A percentile compares a stretch with the other conserved stretches of the same genome.
phyloP scores from a whole-genome alignment of 176 grass and related monocot genomes.

The Carex cristatella region DNA sequence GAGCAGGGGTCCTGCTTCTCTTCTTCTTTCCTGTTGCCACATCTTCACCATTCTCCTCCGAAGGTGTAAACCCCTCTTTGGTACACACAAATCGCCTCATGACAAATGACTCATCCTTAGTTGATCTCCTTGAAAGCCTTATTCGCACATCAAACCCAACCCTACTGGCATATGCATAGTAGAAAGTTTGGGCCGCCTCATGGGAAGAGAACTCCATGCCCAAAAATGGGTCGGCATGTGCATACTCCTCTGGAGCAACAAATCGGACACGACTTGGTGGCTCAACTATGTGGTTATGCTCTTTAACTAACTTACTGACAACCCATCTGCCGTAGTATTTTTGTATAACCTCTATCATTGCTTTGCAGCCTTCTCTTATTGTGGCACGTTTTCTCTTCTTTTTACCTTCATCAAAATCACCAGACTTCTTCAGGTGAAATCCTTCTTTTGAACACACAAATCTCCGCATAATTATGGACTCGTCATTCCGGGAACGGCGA shows the following conservation, averaged over 20 bases:
- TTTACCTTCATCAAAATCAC: constrained; percentile 47
- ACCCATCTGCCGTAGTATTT: constrained; percentile 71
- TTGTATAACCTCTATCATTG: constrained; percentile 65
- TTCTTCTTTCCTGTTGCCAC: constrained; percentile 27
- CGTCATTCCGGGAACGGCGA: constrained; percentile 58
- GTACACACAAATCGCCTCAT: constrained; percentile 71
- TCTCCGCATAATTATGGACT: constrained; percentile 59
- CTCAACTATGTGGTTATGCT: constrained; percentile 58
- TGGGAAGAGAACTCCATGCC: constrained; percentile 60
- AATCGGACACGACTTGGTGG: constrained; percentile 54
- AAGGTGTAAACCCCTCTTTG: constrained; percentile 44
- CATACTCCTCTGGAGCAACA: constrained; percentile 50
- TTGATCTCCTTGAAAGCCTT: constrained; percentile 51
- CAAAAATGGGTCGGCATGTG: constrained; percentile 39
- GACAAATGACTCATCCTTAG: constrained; percentile 51
- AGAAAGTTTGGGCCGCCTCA: constrained; percentile 60
- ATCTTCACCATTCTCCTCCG: constrained; percentile 45
- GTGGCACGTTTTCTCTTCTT: constrained; percentile 58
- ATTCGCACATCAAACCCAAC: constrained; percentile 62
- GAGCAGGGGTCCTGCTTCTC: constrained; percentile 37
- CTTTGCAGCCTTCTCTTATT: constrained; percentile 58
- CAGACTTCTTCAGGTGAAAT: constrained; percentile 50
- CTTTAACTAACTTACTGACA: constrained; percentile 62
- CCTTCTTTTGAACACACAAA: constrained; percentile 72
- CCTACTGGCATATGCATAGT: constrained; percentile 63